phyloP scores from a whole-genome alignment of 2,329 filamentous ascomycete genomes.

The Stagonosporopsis chrysanthemi region DNA sequence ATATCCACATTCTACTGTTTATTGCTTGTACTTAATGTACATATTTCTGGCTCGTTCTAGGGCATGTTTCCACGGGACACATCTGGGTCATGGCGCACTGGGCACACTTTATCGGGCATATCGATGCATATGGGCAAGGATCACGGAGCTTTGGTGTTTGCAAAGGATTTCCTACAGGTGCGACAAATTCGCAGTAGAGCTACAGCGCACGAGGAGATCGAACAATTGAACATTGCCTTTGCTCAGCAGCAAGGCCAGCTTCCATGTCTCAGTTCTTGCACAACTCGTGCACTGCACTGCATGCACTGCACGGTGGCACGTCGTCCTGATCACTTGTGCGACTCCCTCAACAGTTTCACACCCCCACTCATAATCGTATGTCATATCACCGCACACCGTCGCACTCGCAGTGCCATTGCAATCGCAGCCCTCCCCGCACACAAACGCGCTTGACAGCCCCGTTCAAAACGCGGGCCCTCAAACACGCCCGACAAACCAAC shows the following conservation, averaged over 20 bases:
- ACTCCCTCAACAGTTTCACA: constrained; percentile 16
- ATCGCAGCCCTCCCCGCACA: background rate
- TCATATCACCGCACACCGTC: background rate
- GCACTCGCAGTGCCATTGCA: background rate
- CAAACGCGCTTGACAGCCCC: background rate
- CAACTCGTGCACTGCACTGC: background rate
- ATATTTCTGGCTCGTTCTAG: constrained; percentile 22
- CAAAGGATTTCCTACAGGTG: constrained; percentile 5
- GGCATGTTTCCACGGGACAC: constrained; percentile 15
- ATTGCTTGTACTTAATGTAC: constrained; percentile 26
- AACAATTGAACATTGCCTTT: constrained; percentile 10
- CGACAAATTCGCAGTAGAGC: constrained; percentile 7
- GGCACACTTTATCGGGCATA: constrained; percentile 19
- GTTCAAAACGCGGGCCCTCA: too few relatives aligned
- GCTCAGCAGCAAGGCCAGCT: constrained; percentile 12
- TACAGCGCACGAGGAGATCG: constrained; percentile 8
- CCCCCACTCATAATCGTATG: constrained; percentile 6
- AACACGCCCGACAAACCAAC: too few relatives aligned
- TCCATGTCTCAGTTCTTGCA: background rate
- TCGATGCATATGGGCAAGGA: constrained; percentile 18
- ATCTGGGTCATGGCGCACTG: constrained; percentile 11
- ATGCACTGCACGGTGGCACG: constrained; percentile 15
- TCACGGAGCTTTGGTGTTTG: constrained; percentile 17
- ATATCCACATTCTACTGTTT: constrained; percentile 24
- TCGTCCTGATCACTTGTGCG: constrained; percentile 8